These are phyloP conservation scores for Chaetomiaceae sp. DNA, from an alignment of 2,329 filamentous ascomycete genomes.

Conservation along the genomic window DNA sequence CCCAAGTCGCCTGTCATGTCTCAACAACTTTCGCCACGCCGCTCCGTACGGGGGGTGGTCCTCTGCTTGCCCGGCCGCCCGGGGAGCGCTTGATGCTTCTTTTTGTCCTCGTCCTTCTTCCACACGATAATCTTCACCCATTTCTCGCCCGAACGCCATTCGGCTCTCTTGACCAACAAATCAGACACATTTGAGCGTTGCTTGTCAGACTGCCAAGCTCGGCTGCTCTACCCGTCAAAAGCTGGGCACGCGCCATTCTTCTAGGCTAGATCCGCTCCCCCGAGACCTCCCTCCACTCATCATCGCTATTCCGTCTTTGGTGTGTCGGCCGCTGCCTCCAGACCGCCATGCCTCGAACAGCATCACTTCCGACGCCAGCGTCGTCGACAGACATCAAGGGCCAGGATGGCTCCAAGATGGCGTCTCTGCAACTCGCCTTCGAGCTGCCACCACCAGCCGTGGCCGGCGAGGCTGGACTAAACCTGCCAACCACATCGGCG, in stretches of 20 bases:
- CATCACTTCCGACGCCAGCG: conserved; percentile 69
- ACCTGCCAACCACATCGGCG: conserved; percentile 28
- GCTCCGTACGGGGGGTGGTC: not conserved
- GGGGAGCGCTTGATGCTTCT: no score
- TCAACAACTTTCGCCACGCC: not conserved
- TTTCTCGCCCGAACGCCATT: no score
- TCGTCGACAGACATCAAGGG: conserved; percentile 76
- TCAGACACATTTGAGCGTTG: no score
- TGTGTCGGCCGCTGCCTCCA: no score
- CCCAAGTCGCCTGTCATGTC: conserved; percentile 8
- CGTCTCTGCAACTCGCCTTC: conserved; percentile 63
- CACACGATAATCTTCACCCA: no score
- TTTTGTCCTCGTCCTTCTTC: no score
- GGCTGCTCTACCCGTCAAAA: conserved; percentile 3
- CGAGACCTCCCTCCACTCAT: not conserved
- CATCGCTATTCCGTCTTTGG: not conserved
- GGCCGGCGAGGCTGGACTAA: conserved; percentile 37
- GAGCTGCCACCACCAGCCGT: conserved; percentile 74
- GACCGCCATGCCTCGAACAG: conserved; percentile 54
- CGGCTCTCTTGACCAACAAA: no score
- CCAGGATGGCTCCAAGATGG: conserved; percentile 60
- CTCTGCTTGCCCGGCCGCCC: no score
- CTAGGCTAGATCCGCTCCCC: not conserved
- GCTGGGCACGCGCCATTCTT: conserved; percentile 12
- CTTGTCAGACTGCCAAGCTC: conserved; percentile 1